Evolutionary conservation across 345 rosid species (phyloP).

Genomic region (Gossypium thurberi): DNA sequence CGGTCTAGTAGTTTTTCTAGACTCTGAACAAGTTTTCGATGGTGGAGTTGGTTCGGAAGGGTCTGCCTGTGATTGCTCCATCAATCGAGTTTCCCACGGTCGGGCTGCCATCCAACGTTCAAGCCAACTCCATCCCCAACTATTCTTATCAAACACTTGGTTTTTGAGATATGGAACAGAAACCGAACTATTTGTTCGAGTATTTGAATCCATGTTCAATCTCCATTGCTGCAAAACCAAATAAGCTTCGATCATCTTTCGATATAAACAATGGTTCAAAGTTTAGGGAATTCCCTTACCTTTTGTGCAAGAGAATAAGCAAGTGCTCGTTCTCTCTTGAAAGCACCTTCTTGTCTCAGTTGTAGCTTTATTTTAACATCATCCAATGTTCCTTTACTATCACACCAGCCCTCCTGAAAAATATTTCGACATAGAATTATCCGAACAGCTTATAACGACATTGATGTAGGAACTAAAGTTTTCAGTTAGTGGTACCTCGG

Average conservation of each 20-base stretch:
- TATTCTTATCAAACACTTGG: slow-evolving; percentile 61
- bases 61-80: slow-evolving; percentile 52
- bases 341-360: slow-evolving; percentile 85
- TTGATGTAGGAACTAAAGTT: not conserved
- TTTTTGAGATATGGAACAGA: slow-evolving; percentile 38
- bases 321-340: slow-evolving; percentile 88
- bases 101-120: slow-evolving; percentile 99
- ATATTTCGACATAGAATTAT: not conserved
- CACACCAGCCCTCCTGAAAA: slow-evolving; percentile 90
- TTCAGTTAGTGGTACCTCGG: slow-evolving; percentile 48
- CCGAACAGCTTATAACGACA: not conserved
- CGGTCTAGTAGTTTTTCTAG: slow-evolving; percentile 15
- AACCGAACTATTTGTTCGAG: slow-evolving; percentile 24
- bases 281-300: slow-evolving; percentile 29
- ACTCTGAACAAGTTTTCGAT: slow-evolving; percentile 24
- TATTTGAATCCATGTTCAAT: slow-evolving; percentile 35
- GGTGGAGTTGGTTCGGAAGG: slow-evolving; percentile 34
- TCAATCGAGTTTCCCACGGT: slow-evolving; percentile 91
- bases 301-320: slow-evolving; percentile 88
- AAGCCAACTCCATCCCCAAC: slow-evolving; percentile 99
- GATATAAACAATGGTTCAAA: not conserved
- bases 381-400: slow-evolving; percentile 81
- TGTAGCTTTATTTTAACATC: slow-evolving; percentile 69
- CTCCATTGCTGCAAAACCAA: slow-evolving; percentile 56
- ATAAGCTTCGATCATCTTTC: not conserved